These are phyloP conservation scores for Corymbia calophylla DNA, from an alignment of 441 rosid genomes.

Conservation along the genomic window DNA sequence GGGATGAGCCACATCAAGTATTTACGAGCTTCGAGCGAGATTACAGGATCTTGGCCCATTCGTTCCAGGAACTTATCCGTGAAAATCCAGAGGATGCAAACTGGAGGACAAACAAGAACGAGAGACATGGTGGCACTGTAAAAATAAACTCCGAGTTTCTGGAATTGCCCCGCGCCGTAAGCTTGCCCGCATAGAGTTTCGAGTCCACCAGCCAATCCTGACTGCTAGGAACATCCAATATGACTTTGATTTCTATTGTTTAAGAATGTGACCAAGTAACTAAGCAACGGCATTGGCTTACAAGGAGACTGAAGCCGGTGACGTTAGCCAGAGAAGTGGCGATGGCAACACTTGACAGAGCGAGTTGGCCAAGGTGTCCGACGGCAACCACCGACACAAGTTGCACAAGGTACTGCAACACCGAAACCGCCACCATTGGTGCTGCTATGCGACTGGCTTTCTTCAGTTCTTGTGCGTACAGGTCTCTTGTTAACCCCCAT, in stretches of 20 bases:
- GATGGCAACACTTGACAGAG: conserved; percentile 33
- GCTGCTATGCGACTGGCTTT: conserved; percentile 24
- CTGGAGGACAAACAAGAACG: conserved; percentile 21
- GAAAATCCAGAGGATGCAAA: conserved; percentile 43
- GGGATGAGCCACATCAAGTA: conserved; percentile 49
- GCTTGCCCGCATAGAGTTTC: conserved; percentile 71
- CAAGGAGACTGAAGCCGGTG: conserved; percentile 43
- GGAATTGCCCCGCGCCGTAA: conserved; percentile 42
- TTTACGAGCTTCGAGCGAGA: conserved; percentile 32
- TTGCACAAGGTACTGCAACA: conserved; percentile 28
- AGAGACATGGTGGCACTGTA: conserved; percentile 35
- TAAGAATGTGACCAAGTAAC: not conserved
- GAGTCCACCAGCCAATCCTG: conserved; percentile 50
- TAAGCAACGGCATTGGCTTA: conserved; percentile 6
- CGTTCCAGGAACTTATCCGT: conserved; percentile 27
- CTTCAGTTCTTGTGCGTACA: conserved; percentile 27
- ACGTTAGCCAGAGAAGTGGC: conserved; percentile 44
- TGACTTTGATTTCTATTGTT: not conserved
- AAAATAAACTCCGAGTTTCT: conserved; percentile 38
- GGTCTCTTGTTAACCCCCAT: conserved; percentile 15
- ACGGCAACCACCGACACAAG: conserved; percentile 32
- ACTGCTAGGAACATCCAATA: conserved; percentile 11
- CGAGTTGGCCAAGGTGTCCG: conserved; percentile 33
- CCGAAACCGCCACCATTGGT: conserved; percentile 35
- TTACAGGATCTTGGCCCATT: conserved; percentile 44